These are phyloP conservation scores for Hymenoscyphus infarciens DNA, from an alignment of 2,329 filamentous ascomycete species.

Conservation along the genomic window DNA sequence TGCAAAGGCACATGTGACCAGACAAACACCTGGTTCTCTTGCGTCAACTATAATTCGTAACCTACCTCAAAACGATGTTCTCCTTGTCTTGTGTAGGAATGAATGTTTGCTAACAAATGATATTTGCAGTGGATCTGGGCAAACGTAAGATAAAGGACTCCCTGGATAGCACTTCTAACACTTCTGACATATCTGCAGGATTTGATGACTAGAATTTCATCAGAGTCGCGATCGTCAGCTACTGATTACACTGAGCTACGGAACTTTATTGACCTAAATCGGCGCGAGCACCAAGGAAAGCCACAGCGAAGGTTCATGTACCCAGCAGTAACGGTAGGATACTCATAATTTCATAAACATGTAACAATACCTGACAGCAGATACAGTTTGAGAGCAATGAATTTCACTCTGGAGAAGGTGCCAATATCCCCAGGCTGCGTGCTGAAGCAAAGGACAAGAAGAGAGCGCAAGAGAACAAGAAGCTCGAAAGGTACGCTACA, in stretches of 20 bases:
- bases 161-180: not conserved
- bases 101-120: not conserved
- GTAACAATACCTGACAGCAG: not conserved
- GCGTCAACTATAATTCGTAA: too few species aligned
- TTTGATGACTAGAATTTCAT: conserved; percentile 5
- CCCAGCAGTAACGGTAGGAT: not conserved
- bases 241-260: not conserved
- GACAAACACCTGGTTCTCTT: too few species aligned
- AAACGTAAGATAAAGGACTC: not conserved
- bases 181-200: not conserved
- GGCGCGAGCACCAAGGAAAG: not conserved
- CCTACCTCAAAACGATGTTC: too few species aligned
- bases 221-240: not conserved
- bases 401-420: not conserved
- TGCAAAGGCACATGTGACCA: too few species aligned
- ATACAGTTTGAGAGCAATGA: conserved; percentile 1
- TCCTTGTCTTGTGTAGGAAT: too few species aligned
- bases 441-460: not conserved
- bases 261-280: conserved; percentile 2
- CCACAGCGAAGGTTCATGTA: conserved; percentile 2
- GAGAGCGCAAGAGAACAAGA: not conserved
- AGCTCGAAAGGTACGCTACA: not conserved
- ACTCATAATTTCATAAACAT: not conserved
- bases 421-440: conserved; percentile 3
- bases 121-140: not conserved